Conservation (phyloP, 2,329 filamentous ascomycete species). For the Botryotinia narcissicola region DNA sequence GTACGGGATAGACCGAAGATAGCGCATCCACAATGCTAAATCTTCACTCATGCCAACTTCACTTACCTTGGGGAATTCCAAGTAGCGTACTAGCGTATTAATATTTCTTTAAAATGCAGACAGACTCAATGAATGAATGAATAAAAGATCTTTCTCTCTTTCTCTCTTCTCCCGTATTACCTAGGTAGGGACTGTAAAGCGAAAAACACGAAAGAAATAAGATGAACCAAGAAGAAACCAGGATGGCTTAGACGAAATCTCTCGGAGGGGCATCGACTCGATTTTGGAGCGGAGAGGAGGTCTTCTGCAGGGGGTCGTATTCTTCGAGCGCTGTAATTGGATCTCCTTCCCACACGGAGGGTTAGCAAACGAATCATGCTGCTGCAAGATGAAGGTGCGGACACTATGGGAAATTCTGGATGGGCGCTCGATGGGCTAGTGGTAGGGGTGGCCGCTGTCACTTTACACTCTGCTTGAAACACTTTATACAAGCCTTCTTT, state of each 20-base stretch:
- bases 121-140: neutral
- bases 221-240: neutral
- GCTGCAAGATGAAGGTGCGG: neutral
- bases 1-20: slow-evolving; percentile 2
- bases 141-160: neutral
- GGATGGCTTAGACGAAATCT: neutral
- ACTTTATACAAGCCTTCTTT: neutral
- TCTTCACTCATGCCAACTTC: neutral
- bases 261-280: neutral
- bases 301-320: neutral
- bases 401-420: too few relatives aligned
- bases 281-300: neutral
- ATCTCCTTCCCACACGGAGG: neutral
- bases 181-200: too few relatives aligned
- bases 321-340: neutral
- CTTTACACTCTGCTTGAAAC: neutral
- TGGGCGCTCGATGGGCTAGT: neutral
- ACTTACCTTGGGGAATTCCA: neutral
- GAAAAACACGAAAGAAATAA: neutral
- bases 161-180: too few relatives aligned
- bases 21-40: neutral
- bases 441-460: neutral
- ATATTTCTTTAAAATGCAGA: neutral
- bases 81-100: neutral
- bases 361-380: neutral